Conservation (phyloP, 169 alveolate genomes). For the Eimeria nieschulzi region DNA sequence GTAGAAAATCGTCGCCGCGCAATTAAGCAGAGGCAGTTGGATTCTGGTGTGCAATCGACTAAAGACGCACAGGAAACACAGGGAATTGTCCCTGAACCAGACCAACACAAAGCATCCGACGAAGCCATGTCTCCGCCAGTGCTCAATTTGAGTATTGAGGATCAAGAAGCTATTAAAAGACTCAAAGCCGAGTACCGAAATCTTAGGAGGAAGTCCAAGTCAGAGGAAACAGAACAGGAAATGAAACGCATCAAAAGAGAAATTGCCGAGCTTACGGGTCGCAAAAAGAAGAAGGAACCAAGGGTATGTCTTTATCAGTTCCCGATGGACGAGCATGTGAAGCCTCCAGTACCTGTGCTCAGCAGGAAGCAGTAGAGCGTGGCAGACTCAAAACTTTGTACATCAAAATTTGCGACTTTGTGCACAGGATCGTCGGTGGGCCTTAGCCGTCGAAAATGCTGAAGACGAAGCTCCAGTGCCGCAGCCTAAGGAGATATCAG, state of each 20-base stretch:
- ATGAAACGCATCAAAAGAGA: slow-evolving; percentile 45
- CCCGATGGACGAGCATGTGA: too few relatives aligned
- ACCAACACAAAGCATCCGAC: too few relatives aligned
- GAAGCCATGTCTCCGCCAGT: too few relatives aligned
- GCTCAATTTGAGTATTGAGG: neutral
- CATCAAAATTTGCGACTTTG: neutral
- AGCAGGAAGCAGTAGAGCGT: neutral
- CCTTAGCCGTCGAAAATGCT: neutral
- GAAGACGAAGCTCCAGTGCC: neutral
- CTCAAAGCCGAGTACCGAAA: slow-evolving; percentile 29
- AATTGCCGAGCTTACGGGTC: slow-evolving; percentile 56
- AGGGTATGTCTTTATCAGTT: neutral
- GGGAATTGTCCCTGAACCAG: too few relatives aligned
- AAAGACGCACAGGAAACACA: too few relatives aligned
- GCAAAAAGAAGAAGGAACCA: slow-evolving; percentile 2
- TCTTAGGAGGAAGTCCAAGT: slow-evolving; percentile 2
- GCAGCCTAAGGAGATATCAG: too few relatives aligned
- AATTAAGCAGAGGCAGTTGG: too few relatives aligned
- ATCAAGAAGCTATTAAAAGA: neutral
- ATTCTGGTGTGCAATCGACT: too few relatives aligned
- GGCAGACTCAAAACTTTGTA: neutral
- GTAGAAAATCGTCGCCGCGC: slow-evolving; percentile 12
- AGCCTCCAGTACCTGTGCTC: too few relatives aligned
- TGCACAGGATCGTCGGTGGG: slow-evolving; percentile 42
- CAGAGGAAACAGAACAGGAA: slow-evolving; percentile 29